Conservation (phyloP, 768 basidiomycete species). For the Coprinopsis strossmayeri region DNA sequence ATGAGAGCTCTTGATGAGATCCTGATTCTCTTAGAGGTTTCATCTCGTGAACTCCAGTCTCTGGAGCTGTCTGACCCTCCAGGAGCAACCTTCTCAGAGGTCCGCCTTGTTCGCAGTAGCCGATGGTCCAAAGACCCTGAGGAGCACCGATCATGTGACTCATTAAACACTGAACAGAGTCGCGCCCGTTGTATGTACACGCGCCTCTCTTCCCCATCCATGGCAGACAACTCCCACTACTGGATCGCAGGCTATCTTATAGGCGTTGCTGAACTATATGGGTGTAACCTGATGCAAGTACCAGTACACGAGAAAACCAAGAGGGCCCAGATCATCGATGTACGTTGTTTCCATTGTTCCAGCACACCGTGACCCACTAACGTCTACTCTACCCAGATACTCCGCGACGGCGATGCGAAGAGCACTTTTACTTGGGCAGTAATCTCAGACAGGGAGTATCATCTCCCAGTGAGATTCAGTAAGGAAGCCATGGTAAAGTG, state of each 20-base stretch:
- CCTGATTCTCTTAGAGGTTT: no score
- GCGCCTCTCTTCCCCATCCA: no score
- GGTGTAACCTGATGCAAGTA: conserved; percentile 30
- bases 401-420: conserved; percentile 37
- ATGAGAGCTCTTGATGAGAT: no score
- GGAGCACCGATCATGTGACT: not conserved
- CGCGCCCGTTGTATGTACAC: no score
- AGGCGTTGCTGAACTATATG: conserved; percentile 42
- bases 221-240: conserved; percentile 35
- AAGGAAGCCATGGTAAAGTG: conserved; percentile 42
- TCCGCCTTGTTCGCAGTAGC: no score
- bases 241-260: conserved; percentile 57
- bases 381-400: conserved; percentile 35
- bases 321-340: conserved; percentile 58
- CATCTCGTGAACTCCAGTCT: no score
- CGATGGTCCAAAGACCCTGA: no score
- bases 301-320: conserved; percentile 29
- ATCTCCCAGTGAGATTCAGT: conserved; percentile 49
- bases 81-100: no score
- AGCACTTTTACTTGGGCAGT: conserved; percentile 50
- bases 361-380: no score
- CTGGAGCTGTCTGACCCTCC: no score
- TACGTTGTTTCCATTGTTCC: conserved; percentile 18
- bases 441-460: conserved; percentile 50
- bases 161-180: not conserved